Evolutionary conservation across 345 rosid genomes (phyloP), one percentile per base, ranked within the genome.

Genomic region (Syzygium oleosum): DNA sequence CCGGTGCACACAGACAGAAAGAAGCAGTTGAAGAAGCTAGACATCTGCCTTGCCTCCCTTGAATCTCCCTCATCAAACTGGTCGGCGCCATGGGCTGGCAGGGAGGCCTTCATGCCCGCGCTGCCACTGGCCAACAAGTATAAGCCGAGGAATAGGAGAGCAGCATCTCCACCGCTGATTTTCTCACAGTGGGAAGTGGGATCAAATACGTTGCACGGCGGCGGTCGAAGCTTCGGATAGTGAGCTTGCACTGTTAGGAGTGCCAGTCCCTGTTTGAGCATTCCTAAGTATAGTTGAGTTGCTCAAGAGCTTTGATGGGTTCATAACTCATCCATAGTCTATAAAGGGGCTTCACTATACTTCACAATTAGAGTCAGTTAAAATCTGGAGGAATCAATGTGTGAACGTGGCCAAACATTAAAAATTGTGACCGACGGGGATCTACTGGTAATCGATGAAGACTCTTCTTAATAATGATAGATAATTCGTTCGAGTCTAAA

Each of bases 71-170:
- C 93, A 8, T 94, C 92, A 52, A 93, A 93, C 83, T 95, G 95
- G 88, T 93, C 95, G 1, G 97, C 95, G 2, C 97, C 96, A 85
- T 92, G 93, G 11, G 95, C 6, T 9, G 94, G 94, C n/a, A 93
- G 53, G 12, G 91, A 63, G 15, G 96, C 96, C 89, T 92, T 95
- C 85, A 92, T 85, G n/a, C 97, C 96, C 16, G 87, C 92, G 2
- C 84, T 54, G 49, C 97, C 97, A 3, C 84, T 31, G 19, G 94
- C 94, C 21, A 92, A 86, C 90, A 93, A 56, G 94, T 92, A 95
- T 12, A 95, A 88, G 31, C 89, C 84, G 16, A 85, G 11, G 58
- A 90, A 94, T 73, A 95, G 93, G 56, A 94, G 15, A 25, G 92
- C 91, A n/a, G 91, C 91, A 15, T 92, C 56, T 51, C 87, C 85